Evolutionary conservation across 2,329 filamentous ascomycete genomes (phyloP), one percentile per base, ranked within the genome.

Genomic region (Aspergillus fumigatiaffinis): DNA sequence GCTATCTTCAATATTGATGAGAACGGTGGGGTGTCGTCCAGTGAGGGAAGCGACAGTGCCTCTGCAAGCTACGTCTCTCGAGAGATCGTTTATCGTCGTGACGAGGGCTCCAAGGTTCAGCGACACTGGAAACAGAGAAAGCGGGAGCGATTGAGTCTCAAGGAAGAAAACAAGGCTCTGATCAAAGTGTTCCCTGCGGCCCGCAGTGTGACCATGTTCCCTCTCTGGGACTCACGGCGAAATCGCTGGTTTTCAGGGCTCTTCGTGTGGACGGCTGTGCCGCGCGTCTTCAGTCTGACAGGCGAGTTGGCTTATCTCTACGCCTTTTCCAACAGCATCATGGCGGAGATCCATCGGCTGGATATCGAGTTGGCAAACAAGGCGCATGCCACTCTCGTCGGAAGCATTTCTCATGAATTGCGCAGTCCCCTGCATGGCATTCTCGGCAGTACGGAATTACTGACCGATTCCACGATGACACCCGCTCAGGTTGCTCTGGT

Each of bases 341-440:
- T 74, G 70, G 66, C 68, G 1, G 72, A 73, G 25, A 60, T 73
- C 0, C 62, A 63, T 8, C 66, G 68, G 2, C 51, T 73, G 3
- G 71, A 72, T 50, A 58, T 71, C 1, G 61, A 71, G 42, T 53
- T 67, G 3, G 67, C 71, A 0, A 65, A 73, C 38, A 62, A 62
- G 14, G 71, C 73, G 4, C 73, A 75, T 46, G 62, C 69, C 1
- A 68, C 69, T 4, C 66, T 76, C 8, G 63, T 76, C 5, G 66
- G 66, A 0, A 70, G 68, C 29, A 71, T 75, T 48, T 68, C 66
- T 1, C 73, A 76, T 49, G 73, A 76, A 35, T 61, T 76, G 17
- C 64, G 73, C 20, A 71, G 63, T 26, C 73, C 73, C 1, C 61
- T 76, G 7, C 73, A 76, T 54, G 73, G 72, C 1, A 71, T 74